These are phyloP conservation scores for Colletotrichum graminicola DNA, from an alignment of 2,329 filamentous ascomycete genomes.

Conservation along the genomic window DNA sequence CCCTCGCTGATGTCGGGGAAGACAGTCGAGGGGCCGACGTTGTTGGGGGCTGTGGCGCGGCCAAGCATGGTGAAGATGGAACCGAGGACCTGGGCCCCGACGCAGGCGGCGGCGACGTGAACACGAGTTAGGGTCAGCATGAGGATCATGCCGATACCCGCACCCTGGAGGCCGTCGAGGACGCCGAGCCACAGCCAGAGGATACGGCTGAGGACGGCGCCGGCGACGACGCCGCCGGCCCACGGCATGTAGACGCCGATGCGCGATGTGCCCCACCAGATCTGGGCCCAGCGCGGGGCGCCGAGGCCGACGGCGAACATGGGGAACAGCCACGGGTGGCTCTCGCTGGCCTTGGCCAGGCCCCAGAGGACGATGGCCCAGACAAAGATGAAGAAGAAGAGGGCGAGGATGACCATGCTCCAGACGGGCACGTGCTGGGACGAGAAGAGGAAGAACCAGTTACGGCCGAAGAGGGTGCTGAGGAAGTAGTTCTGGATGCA, in stretches of 20 bases:
- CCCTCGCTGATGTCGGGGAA: slow-evolving; percentile 71
- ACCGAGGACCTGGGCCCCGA: slow-evolving; percentile 72
- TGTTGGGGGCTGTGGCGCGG: slow-evolving; percentile 70
- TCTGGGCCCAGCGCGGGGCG: slow-evolving; percentile 75
- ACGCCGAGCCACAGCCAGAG: slow-evolving; percentile 76
- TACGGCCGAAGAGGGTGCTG: slow-evolving; percentile 73
- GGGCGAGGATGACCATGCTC: slow-evolving; percentile 67
- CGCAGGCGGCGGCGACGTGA: slow-evolving; percentile 73
- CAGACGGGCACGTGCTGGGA: slow-evolving; percentile 68
- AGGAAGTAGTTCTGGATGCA: slow-evolving; percentile 77
- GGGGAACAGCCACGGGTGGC: slow-evolving; percentile 76
- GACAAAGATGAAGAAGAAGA: slow-evolving; percentile 66
- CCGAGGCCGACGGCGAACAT: slow-evolving; percentile 76
- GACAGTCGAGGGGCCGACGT: slow-evolving; percentile 70
- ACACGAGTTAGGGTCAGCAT: slow-evolving; percentile 74
- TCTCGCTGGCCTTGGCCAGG: slow-evolving; percentile 66
- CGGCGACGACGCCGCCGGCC: slow-evolving; percentile 66
- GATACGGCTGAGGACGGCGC: slow-evolving; percentile 64
- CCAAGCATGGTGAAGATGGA: slow-evolving; percentile 72
- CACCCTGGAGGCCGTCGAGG: slow-evolving; percentile 73
- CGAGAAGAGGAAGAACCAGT: slow-evolving; percentile 74
- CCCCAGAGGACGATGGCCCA: slow-evolving; percentile 66
- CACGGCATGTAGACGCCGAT: slow-evolving; percentile 73
- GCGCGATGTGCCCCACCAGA: slow-evolving; percentile 73
- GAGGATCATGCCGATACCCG: slow-evolving; percentile 77